phyloP scores from a whole-genome alignment of 352 stramenopile genomes.

The Globisporangium yorkense region DNA sequence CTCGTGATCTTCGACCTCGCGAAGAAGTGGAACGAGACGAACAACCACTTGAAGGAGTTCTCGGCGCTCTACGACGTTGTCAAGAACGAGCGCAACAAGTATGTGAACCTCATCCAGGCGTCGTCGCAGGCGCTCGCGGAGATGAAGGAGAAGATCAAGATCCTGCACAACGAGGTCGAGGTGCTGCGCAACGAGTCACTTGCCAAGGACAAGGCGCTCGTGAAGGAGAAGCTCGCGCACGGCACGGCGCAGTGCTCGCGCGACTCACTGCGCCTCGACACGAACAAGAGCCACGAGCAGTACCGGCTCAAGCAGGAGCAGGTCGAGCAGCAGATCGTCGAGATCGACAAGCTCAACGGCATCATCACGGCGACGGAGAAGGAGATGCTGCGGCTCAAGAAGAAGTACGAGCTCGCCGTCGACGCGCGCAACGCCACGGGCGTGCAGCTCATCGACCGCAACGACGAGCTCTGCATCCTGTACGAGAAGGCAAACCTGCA shows the following conservation, averaged over 20 bases:
- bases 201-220: slow-evolving; percentile 90
- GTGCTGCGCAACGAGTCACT: slow-evolving; percentile 91
- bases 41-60: slow-evolving; percentile 91
- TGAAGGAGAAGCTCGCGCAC: slow-evolving; percentile 88
- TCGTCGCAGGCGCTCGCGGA: slow-evolving; percentile 89
- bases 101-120: slow-evolving; percentile 93
- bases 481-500: slow-evolving; percentile 93
- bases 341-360: slow-evolving; percentile 93
- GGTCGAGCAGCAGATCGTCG: slow-evolving; percentile 93
- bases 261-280: slow-evolving; percentile 85
- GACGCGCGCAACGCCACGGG: slow-evolving; percentile 85
- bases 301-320: slow-evolving; percentile 89
- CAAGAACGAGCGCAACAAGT: slow-evolving; percentile 96
- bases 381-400: slow-evolving; percentile 91
- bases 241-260: slow-evolving; percentile 83
- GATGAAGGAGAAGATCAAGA: slow-evolving; percentile 97
- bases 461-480: slow-evolving; percentile 94
- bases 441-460: slow-evolving; percentile 92
- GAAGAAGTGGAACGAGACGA: slow-evolving; percentile 93
- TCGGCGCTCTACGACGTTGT: slow-evolving; percentile 92
- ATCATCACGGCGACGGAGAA: slow-evolving; percentile 91
- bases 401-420: slow-evolving; percentile 85
- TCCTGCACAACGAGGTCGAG: slow-evolving; percentile 93
- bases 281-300: slow-evolving; percentile 86
- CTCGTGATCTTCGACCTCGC: slow-evolving; percentile 91